These are phyloP conservation scores for Mesotaenium endlicherianum DNA, from an alignment of 139 green algal species.

Conservation along the genomic window DNA sequence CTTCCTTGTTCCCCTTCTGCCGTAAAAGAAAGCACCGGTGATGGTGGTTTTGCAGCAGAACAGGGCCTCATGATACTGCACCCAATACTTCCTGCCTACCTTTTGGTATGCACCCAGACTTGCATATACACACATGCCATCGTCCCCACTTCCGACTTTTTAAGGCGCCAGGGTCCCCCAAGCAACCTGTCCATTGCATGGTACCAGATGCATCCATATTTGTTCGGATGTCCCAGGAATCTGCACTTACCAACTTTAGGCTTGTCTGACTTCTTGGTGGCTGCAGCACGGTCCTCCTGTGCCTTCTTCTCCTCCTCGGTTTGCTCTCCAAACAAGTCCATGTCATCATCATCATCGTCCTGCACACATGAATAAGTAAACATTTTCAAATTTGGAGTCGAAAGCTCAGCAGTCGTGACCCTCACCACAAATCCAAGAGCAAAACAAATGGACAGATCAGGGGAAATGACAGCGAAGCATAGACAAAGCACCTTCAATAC, in stretches of 20 bases:
- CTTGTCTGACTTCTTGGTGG: conserved; percentile 51
- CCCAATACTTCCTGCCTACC: neutral
- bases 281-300: conserved; percentile 20
- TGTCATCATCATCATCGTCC: conserved; percentile 63
- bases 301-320: conserved; percentile 69
- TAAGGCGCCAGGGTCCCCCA: neutral
- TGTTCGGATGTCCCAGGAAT: neutral
- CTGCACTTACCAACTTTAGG: conserved; percentile 41
- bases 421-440: too few species aligned
- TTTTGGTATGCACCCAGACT: neutral
- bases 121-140: neutral
- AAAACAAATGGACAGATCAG: too few species aligned
- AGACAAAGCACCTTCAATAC: too few species aligned
- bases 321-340: conserved; percentile 70
- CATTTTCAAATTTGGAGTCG: too few species aligned
- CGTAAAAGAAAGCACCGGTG: too few species aligned
- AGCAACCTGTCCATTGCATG: neutral
- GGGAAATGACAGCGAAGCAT: too few species aligned
- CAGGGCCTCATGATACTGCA: too few species aligned
- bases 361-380: conserved; percentile 5
- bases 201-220: too few species aligned
- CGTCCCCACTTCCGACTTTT: neutral
- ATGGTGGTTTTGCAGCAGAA: too few species aligned
- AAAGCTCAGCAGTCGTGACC: too few species aligned
- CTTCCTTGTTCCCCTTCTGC: neutral